Evolutionary conservation across 805 yeast genomes (phyloP), one percentile per base, ranked within the genome.

Genomic region (Spathaspora boniae): DNA sequence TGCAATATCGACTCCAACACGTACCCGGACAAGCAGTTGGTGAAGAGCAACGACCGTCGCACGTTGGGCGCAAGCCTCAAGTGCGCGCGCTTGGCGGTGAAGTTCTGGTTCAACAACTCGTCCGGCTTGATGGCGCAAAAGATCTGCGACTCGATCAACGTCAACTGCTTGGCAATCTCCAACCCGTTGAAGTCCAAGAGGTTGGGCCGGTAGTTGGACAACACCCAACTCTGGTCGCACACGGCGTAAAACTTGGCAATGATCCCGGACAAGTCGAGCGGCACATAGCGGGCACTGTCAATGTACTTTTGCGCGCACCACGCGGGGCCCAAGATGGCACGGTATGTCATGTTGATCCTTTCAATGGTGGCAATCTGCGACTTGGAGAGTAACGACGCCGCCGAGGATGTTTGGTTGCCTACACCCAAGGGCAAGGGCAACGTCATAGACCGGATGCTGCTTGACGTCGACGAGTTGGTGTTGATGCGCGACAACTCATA

Each of bases 141-240:
- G 31, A 85, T 69, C 27, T 68, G 70, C 2, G 84, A 76, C 52
- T 85, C 95, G 42, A 85, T 74, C 14, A 82, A 59, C 0, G 93
- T 83, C 31, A 85, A 60, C 45, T 84, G 93, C 50, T 82, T 84
- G 2, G 93, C 89, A 16, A 82, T 63, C 47, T 84, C 93, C 46
- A 82, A 62, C 0, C 87, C 80, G 53, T 82, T 82, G 46, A 79
- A 67, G 41, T 80, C 78, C 25, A 76, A 51, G 27, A 78, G 56
- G 30, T 73, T 68, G 12, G 76, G 68, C 40, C 79, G 68, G 45
- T 72, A 74, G 42, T 72, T 74, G 6, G 74, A 60, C 37, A 76
- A 62, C 17, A 68, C 75, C 84, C 86, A 80, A 40, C 71, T 69
- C 36, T 70, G 76, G 37, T 74, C 78, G 31, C 78, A 68, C 2